Base-by-base conservation (phyloP, 78 protist genomes). In the Tieghemostelium lacteum region DNA sequence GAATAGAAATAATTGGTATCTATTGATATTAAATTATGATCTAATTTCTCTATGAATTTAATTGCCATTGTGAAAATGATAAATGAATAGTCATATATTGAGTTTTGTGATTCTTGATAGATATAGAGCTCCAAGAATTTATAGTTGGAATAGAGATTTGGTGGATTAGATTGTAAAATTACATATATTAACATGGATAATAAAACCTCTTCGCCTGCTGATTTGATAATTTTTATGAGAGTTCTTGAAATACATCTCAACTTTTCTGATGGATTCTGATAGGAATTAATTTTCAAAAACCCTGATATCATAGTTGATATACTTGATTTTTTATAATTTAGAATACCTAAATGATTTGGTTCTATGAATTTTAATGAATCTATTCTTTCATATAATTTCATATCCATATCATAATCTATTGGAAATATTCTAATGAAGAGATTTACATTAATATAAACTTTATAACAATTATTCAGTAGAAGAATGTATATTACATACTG, bases 261-360 rank as follows among this genome's bases (percentile, higher is more conserved):
- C 63, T 80, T 80, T 36, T 80, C 76, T 2, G n/a, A n/a, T 57
- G 88, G 88, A 33, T 72, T 67, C 55, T 80, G 88, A 67, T 80
- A 67, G 28, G 61, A 29, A 67, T 75, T 75, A 12, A 80, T 10
- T 39, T 54, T 64, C 39, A 50, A 45, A 45, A 49, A 77, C 50
- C 49, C 24, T 28, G 24, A 34, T 20, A 42, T 39, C 42, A 42
- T 26, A 45, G 26, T 6, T 62, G 14, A 39, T 60, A 39, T 28
- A 33, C 16, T 29, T 6, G 33, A n/a, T 14, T 10, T 55, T 39
- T 29, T 3, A 74, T 14, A 2, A 55, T 36, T 67, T 17, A 17
- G 7, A 29, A 80, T 24, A 55, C 88, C 75, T n/a, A 80, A 67
- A 57, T 80, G 88, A 10, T 20, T 26, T 34, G 66, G 50, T 28